These are phyloP conservation scores for Kuraishia floccosa DNA, from an alignment of 805 yeast genomes.

Conservation along the genomic window DNA sequence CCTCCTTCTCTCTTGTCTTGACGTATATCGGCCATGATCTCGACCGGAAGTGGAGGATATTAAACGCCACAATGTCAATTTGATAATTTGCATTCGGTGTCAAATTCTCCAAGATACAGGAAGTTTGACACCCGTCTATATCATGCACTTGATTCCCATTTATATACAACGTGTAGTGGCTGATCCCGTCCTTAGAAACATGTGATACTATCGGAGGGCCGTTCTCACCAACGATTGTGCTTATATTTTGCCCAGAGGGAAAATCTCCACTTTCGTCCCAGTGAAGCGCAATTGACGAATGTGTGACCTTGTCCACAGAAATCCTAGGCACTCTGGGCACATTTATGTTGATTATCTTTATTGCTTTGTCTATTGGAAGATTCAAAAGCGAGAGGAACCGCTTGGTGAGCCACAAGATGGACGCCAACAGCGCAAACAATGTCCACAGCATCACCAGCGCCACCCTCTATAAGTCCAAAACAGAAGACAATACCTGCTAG, in stretches of 20 bases:
- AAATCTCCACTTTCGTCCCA: constrained; percentile 27
- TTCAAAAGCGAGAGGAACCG: constrained; percentile 14
- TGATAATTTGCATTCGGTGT: constrained; percentile 25
- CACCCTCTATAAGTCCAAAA: neutral
- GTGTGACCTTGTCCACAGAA: constrained; percentile 42
- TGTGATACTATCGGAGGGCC: constrained; percentile 14
- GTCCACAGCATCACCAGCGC: constrained; percentile 1
- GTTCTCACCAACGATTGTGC: constrained; percentile 4
- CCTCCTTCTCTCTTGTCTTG: constrained; percentile 19
- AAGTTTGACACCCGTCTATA: constrained; percentile 22
- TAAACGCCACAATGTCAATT: constrained; percentile 29
- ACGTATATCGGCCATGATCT: constrained; percentile 27
- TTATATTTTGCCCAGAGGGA: constrained; percentile 2
- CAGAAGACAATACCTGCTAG: neutral
- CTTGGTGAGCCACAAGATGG: constrained; percentile 15
- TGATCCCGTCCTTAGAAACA: constrained; percentile 13
- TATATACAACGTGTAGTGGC: constrained; percentile 23
- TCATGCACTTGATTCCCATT: constrained; percentile 25
- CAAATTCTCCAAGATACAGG: constrained; percentile 21
- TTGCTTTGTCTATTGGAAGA: constrained; percentile 34
- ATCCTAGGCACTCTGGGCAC: constrained; percentile 46
- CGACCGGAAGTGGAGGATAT: constrained; percentile 25
- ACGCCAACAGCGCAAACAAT: neutral
- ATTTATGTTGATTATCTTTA: constrained; percentile 33
- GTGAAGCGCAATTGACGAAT: constrained; percentile 34